These are phyloP conservation scores for Mortierella sp. DNA, from an alignment of 371 early-diverging fungal genomes.

Conservation along the genomic window DNA sequence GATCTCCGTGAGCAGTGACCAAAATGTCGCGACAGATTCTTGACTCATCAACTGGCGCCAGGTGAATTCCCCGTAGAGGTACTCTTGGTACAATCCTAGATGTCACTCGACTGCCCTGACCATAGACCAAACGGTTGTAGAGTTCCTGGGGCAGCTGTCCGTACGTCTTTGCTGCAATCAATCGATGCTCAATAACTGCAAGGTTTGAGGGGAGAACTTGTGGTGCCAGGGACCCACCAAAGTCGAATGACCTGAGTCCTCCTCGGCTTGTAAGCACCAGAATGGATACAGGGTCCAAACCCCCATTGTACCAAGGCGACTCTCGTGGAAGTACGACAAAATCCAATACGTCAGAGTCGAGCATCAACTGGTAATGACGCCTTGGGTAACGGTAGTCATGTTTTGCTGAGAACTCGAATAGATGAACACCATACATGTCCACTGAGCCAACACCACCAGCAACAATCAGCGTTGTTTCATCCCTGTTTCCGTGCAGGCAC, in stretches of 20 bases:
- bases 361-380: slow-evolving; percentile 59
- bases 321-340: slow-evolving; percentile 58
- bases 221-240: slow-evolving; percentile 12
- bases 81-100: slow-evolving; percentile 30
- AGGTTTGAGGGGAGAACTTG: slow-evolving; percentile 59
- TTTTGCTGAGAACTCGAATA: slow-evolving; percentile 58
- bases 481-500: slow-evolving; percentile 53
- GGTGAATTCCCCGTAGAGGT: slow-evolving; percentile 62
- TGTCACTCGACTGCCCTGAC: background rate
- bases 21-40: slow-evolving; percentile 61
- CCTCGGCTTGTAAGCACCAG: slow-evolving; percentile 57
- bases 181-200: slow-evolving; percentile 57
- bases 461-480: slow-evolving; percentile 59
- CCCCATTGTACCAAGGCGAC: slow-evolving; percentile 59
- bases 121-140: slow-evolving; percentile 28
- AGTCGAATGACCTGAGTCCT: slow-evolving; percentile 34
- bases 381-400: slow-evolving; percentile 54
- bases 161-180: slow-evolving; percentile 48
- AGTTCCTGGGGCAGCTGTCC: slow-evolving; percentile 24
- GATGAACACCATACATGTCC: slow-evolving; percentile 60
- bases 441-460: slow-evolving; percentile 61
- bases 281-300: slow-evolving; percentile 59
- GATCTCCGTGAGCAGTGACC: slow-evolving; percentile 60
- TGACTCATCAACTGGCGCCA: slow-evolving; percentile 57
- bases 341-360: slow-evolving; percentile 59